Evolutionary conservation across 2,329 filamentous ascomycete genomes (phyloP), one percentile per base, ranked within the genome.

Genomic region (Coleophoma eucalyptorum): DNA sequence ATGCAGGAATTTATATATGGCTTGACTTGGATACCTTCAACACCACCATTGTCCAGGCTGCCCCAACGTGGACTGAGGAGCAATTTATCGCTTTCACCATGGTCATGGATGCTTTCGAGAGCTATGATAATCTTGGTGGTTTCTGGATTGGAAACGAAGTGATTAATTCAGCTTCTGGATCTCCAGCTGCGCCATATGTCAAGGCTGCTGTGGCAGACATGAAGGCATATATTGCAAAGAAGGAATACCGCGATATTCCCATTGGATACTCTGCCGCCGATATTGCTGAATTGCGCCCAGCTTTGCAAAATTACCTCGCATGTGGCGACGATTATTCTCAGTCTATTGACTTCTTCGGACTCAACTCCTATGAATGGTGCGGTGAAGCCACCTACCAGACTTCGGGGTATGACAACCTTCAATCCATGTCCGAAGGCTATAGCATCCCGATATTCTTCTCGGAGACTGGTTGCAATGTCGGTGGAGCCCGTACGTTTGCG

Each of bases 231-330:
- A 71, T 80, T 56, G 67, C 68, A 43, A 65, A 65, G 46, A 75
- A 73, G 46, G 67, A 70, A 15, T 71, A 78, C 57, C 72, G 79
- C 48, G 53, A 68, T 21, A 72, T 82, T 48, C 79, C 79, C 18
- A 75, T 82, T 49, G 79, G 79, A 49, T 82, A 82, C 62, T 81
- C 78, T 51, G 78, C 78, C 42, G 85, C 85, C 43, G 85, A 89
- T 71, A 81, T 89, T 55, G 75, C 83, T 58, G 78, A 80, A 62
- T 86, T 88, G 69, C 81, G 85, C 61, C 76, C 80, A 58, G 75
- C 87, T 65, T 84, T 86, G 73, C 84, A 85, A 46, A 67, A 81
- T 50, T 89, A 87, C 73, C 84, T 89, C 77, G 87, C 88, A 74
- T 89, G 86, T 64, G 85, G 85, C 57, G 70, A 75, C 46, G 80